A percentile compares a stretch with the other conserved stretches of the same genome.
These are phyloP conservation scores for Harringtonia lauricola DNA, from an alignment of 2,329 filamentous ascomycete genomes.

Conservation along the genomic window DNA sequence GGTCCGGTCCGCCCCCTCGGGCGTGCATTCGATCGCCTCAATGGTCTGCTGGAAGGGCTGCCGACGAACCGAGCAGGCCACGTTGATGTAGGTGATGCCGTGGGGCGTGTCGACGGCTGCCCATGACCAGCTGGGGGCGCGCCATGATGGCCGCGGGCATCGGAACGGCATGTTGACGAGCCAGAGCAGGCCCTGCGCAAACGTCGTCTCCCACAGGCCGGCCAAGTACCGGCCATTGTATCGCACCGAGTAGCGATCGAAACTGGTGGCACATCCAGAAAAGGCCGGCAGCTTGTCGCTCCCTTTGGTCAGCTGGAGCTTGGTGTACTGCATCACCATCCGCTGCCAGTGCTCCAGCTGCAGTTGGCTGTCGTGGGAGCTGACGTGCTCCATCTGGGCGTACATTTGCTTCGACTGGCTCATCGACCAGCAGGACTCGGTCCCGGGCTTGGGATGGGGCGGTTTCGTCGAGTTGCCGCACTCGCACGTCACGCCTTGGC, in stretches of 20 bases:
- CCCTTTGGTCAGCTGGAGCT: not conserved
- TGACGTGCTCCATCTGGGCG: too few species aligned
- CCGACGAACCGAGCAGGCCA: too few species aligned
- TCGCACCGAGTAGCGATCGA: not conserved
- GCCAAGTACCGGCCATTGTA: not conserved
- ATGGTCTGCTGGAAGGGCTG: too few species aligned
- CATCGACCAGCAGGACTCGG: too few species aligned
- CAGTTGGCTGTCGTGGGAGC: too few species aligned
- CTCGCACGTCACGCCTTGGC: not conserved
- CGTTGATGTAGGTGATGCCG: not conserved
- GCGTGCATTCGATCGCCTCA: too few species aligned
- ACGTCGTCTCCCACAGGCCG: not conserved
- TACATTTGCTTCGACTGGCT: too few species aligned
- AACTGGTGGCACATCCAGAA: not conserved
- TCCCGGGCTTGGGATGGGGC: too few species aligned
- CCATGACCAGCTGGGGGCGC: not conserved
- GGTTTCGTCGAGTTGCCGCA: not conserved
- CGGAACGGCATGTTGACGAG: not conserved
- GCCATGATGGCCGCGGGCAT: not conserved
- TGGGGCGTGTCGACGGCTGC: not conserved
- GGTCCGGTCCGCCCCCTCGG: too few species aligned
- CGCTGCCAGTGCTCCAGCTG: too few species aligned
- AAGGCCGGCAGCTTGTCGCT: not conserved
- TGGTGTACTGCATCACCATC: not conserved
- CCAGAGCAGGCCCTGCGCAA: not conserved